Percentiles rank a stretch among this genome's conserved stretches.
These are phyloP conservation scores for Diaporthe sp. DNA, from an alignment of 2,329 filamentous ascomycete species.

Conservation along the genomic window DNA sequence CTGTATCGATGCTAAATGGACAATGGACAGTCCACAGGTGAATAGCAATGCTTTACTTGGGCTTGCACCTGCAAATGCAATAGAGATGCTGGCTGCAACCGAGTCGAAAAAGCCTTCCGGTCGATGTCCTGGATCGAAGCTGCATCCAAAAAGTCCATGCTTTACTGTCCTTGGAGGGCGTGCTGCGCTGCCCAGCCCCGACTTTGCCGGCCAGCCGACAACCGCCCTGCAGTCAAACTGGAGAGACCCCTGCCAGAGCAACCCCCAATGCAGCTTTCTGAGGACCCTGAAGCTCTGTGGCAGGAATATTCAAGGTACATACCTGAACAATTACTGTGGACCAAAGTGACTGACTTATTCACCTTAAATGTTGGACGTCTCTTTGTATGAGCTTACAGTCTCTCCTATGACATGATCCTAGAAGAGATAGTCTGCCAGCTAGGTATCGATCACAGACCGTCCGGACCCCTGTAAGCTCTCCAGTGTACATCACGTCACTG, in stretches of 20 bases:
- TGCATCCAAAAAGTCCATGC: conserved; percentile 11
- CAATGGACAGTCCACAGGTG: too few relatives aligned
- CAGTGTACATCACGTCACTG: conserved; percentile 27
- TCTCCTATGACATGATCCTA: not conserved
- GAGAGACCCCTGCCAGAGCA: conserved; percentile 14
- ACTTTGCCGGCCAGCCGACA: conserved; percentile 22
- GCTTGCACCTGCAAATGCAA: not conserved
- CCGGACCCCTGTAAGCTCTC: conserved; percentile 14
- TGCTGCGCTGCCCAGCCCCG: conserved; percentile 9
- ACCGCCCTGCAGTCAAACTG: not conserved
- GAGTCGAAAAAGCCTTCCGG: not conserved
- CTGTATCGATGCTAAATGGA: not conserved
- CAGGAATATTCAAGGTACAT: not conserved
- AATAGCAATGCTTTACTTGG: not conserved
- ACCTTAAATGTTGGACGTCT: not conserved
- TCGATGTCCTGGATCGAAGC: not conserved
- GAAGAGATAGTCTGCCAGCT: not conserved
- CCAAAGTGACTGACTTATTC: too few relatives aligned
- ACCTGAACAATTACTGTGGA: not conserved
- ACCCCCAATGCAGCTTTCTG: conserved; percentile 5
- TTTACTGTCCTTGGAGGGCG: not conserved
- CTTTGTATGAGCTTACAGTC: not conserved
- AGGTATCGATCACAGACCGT: conserved; percentile 1
- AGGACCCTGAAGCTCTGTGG: not conserved
- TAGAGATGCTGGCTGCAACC: not conserved